Evolutionary conservation across 2,329 filamentous ascomycete genomes (phyloP).

Genomic region (Colletotrichum shisoi): DNA sequence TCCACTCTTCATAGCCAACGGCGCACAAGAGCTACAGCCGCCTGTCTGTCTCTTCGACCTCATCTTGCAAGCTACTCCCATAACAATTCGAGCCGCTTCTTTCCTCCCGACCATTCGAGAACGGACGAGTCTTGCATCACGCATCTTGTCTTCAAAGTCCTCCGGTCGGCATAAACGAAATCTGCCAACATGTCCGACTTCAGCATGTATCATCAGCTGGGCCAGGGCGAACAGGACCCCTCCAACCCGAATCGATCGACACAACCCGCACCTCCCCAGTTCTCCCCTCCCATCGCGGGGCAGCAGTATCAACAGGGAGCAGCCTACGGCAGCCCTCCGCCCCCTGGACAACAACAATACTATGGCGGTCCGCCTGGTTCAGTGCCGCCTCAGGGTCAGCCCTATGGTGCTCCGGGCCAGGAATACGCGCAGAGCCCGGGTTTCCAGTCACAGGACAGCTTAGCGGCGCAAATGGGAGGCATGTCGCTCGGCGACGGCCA

Average conservation of each 20-base stretch:
- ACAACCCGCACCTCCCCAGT: slow-evolving; percentile 63
- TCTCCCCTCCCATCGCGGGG: slow-evolving; percentile 62
- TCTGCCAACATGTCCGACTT: slow-evolving; percentile 61
- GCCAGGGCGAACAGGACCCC: slow-evolving; percentile 64
- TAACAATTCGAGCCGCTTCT: background rate
- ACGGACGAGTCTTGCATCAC: background rate
- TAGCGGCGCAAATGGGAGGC: slow-evolving; percentile 79
- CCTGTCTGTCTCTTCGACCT: background rate
- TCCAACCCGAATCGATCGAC: slow-evolving; percentile 61
- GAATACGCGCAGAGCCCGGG: slow-evolving; percentile 47
- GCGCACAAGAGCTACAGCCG: slow-evolving; percentile 28
- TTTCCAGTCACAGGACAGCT: slow-evolving; percentile 55
- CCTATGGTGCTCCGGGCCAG: slow-evolving; percentile 43
- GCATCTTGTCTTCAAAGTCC: background rate
- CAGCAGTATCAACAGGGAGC: slow-evolving; percentile 62
- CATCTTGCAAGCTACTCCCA: slow-evolving; percentile 20
- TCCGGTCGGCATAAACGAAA: background rate
- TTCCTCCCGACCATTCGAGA: background rate
- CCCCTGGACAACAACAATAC: slow-evolving; percentile 53
- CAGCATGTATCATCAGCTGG: slow-evolving; percentile 64
- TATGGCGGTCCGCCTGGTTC: slow-evolving; percentile 50
- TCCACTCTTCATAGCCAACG: slow-evolving; percentile 1
- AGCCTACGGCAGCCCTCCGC: slow-evolving; percentile 51
- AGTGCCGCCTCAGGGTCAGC: slow-evolving; percentile 47
- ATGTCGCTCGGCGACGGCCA: slow-evolving; percentile 71